Evolutionary conservation across 176 grass and related monocot genomes (phyloP), one percentile per base, ranked within the genome.

Genomic region (Oryza glaberrima): DNA sequence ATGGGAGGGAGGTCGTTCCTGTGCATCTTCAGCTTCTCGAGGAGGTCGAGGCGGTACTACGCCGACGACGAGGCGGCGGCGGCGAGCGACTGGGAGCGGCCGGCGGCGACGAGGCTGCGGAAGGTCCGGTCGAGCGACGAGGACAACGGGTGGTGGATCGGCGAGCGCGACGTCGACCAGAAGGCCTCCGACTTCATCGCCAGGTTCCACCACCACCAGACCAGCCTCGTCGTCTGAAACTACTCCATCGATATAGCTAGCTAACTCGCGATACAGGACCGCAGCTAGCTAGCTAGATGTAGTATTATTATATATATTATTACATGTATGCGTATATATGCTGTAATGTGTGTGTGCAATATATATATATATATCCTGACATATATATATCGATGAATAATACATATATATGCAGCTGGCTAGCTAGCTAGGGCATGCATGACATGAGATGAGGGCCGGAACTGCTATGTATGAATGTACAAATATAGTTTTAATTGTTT

Each of bases 131-230:
- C 78, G 19, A 95, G 93, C 86, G 93, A 95, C 81, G 90, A 95
- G 69, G 93, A 95, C 75, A 13, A 34, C 77, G 90, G 90, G 22
- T 77, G 83, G 74, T 95, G 90, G 88, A 85, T 95, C 32, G 90
- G 93, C 15, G 93, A 92, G 48, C 88, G 82, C 52, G 82, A 92
- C 86, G 70, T 95, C 79, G 93, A 95, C 73, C 48, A 92, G 79
- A 95, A 89, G 85, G 93, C 93, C 26, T 68, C 90, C 34, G 93
- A 87, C 72, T 95, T 90, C 93, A 95, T 95, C 72, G 82, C 90
- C 79, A 79, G 64, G 60, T 92, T 95, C 93, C 83, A 92, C 90
- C 83, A 92, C 90, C 83, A 92, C 51, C 88, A 90, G 82, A 87
- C 76, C 80, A 73, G 76, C 49, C 48, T 87, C 81, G 70, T 38